Base-by-base conservation (phyloP, 805 yeast species). In the Wickerhamiella spandovensis region DNA sequence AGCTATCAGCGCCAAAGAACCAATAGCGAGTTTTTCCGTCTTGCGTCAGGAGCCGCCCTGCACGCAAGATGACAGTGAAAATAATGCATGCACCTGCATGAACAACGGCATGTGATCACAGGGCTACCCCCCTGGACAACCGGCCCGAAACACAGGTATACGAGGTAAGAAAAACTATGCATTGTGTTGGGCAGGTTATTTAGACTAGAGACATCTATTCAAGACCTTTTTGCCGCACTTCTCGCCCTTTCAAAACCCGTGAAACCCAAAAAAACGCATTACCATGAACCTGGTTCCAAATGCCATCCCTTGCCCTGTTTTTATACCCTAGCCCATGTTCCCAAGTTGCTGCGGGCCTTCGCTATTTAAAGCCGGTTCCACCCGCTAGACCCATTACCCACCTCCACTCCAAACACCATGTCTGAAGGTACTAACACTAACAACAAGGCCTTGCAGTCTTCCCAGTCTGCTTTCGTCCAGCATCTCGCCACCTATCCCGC, bases 401-500 rank as follows among this genome's bases (percentile, higher is more conserved):
- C 39, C 18, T 6, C 20, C 4, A 15, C 7, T 24, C 13, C 25
- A 21, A 15, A 6, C 15, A 13, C 43, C 17, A 48, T 45, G 48
- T 24, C 53, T 28, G 39, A 23, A 13, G 20, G 21, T 30, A 18
- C 45, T 12, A 9, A 39, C 35, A 25, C 28, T 18, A 38, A 21
- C 6, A 6, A 44, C 32, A 42, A 15, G 18, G 22, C 43, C 4
- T 41, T 38, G 18, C 60, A 55, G 47, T 50, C 60, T 22, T 58
- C 61, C 43, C 64, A 60, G 51, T 64, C 69, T 37, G 52, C 53
- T 55, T 67, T 66, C 66, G 74, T 79, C 51, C 79, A 80, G 44
- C 73, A 67, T 54, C 61, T 76, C 53, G 70, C 78, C 50, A 67
- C 72, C 35, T 68, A 66, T 51, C 81, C 82, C 6, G 82, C 80